Base-by-base conservation (phyloP, 2,329 filamentous ascomycete species). In the Talaromyces islandicus region DNA sequence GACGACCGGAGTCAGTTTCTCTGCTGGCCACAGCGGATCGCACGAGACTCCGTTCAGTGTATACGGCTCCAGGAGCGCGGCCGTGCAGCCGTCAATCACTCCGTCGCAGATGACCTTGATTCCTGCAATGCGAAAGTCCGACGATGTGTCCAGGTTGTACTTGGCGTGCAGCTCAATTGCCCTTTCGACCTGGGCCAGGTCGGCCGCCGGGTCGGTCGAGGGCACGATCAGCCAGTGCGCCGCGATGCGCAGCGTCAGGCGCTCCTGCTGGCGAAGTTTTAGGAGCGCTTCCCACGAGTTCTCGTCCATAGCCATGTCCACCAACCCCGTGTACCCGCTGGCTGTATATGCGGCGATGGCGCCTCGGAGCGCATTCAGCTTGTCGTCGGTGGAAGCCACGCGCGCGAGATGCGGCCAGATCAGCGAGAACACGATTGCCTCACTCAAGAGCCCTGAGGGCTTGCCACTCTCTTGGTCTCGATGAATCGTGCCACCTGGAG, bases 221-320 rank as follows among this genome's bases (percentile, higher is more conserved):
- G 77, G 80, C 10, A 73, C 68, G 30, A 82, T 77, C 55, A 80
- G 72, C 80, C 80, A 81, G 63, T 82, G 76, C 12, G 74, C 78
- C 7, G 77, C 78, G 14, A 82, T 69, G 7, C 79, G 74, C 30
- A 81, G 69, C 0, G 77, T 75, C 4, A 80, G 63, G 1, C 63
- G 54, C 57, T 60, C 53, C 50, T 58, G 60, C n/a, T 67, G 64
- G n/a, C 70, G 72, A 24, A 80, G 69, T 6, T 72, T 67, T 3
- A 76, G 68, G 24, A 82, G 65, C 0, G 78, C 72, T 50, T 75
- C 75, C 80, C 80, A 82, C 0, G 73, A 72, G 24, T 72, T 71
- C 35, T 81, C 79, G 57, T 82, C 78, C 78, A 81, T 81, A 21
- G 79, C 80, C 80, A 82, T 81, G 53, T 82, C 80, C 7, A 81